Base-by-base conservation (phyloP, 2,329 filamentous ascomycete species). In the Cordyceps tenuipes region DNA sequence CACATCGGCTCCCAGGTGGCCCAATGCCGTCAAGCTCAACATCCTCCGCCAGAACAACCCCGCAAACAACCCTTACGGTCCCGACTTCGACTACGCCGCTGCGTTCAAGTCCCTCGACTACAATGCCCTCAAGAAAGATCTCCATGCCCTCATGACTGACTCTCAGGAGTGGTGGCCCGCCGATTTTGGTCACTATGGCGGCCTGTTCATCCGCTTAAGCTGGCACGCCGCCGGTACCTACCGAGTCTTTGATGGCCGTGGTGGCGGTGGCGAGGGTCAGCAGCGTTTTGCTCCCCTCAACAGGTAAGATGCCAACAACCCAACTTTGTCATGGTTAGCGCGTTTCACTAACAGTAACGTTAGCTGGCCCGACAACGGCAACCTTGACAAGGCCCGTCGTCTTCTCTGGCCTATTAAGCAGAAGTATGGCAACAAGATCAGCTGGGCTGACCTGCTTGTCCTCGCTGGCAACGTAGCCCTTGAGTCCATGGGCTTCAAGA, bases 151-250 rank as follows among this genome's bases (percentile, higher is more conserved):
- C 68, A 87, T 91, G 85, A 91, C 88, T 56, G 84, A 90, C 70
- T 91, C 87, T 2, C 85, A 91, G 75, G 85, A 89, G 46, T 91
- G 83, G 83, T 92, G 89, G 89, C 89, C 89, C 0, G 89, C 89
- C 36, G 89, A 92, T 70, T 90, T 88, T 68, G 88, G 88, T 60
- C 87, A 91, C 79, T 92, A 91, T 67, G 88, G 88, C 65, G 88
- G 88, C 72, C 80, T 91, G 31, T 91, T 92, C 72, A 80, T 92
- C 69, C 87, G 89, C 61, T 86, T 91, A 86, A 85, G 87, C 62
- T 92, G 89, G 89, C 89, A 91, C 79, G 85, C 85, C 65, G 83
- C 89, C 29, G 89, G 89, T 62, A 92, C 88, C 55, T 91, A 91
- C 47, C 87, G 89, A 68, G 83, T 88, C 69, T 79, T 79, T 56